A percentile compares a stretch with the other conserved stretches of the same genome.
Evolutionary conservation across 768 basidiomycete species (phyloP).

Genomic region (Collybia nuda): DNA sequence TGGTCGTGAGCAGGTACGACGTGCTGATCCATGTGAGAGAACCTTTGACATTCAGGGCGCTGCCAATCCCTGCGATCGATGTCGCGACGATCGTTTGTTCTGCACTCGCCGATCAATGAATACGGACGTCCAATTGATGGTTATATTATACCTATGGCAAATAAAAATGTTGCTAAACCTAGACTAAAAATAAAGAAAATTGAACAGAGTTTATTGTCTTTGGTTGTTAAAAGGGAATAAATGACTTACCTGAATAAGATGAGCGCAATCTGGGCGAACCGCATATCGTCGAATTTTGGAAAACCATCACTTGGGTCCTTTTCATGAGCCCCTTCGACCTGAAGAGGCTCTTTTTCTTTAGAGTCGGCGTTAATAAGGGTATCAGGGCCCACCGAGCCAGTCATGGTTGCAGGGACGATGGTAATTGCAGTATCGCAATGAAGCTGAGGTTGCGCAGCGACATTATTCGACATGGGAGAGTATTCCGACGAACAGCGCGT

Average conservation of each 20-base stretch:
- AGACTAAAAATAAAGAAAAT: slow-evolving; percentile 4
- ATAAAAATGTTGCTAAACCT: slow-evolving; percentile 12
- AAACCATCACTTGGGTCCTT: not conserved
- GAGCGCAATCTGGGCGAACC: slow-evolving; percentile 4
- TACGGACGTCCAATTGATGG: not conserved
- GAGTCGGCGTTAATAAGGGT: no score
- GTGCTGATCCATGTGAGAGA: slow-evolving; percentile 24
- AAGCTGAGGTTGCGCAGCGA: no score
- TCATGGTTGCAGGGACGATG: not conserved
- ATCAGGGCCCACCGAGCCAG: not conserved
- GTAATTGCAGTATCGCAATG: no score
- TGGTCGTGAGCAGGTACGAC: slow-evolving; percentile 23
- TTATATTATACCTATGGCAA: slow-evolving; percentile 10
- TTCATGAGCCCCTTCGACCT: not conserved
- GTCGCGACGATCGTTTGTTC: slow-evolving; percentile 26
- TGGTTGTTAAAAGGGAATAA: not conserved
- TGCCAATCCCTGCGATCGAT: slow-evolving; percentile 20
- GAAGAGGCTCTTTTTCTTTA: no score
- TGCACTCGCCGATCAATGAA: not conserved
- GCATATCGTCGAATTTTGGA: slow-evolving; percentile 16
- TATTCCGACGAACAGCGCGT: no score
- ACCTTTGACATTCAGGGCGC: slow-evolving; percentile 20
- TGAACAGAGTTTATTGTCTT: not conserved
- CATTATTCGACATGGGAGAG: no score
- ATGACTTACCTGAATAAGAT: slow-evolving; percentile 10